Conservation (phyloP, 768 basidiomycete genomes). For the Pulveroboletus sp. region DNA sequence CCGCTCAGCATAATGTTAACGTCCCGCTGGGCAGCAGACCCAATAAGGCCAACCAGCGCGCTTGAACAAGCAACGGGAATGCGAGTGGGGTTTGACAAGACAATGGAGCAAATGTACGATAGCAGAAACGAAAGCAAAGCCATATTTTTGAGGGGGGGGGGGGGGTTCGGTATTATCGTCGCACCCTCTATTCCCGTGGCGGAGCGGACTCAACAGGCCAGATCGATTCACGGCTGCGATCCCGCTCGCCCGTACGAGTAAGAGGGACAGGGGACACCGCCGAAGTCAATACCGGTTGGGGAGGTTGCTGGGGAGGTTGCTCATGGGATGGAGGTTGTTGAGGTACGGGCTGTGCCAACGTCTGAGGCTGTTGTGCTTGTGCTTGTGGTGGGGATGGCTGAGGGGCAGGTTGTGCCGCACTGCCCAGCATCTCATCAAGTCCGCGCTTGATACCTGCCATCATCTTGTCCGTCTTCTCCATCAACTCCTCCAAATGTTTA, state of each 20-base stretch:
- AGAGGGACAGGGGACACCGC: constrained; percentile 18
- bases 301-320: constrained; percentile 22
- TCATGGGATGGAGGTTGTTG: constrained; percentile 27
- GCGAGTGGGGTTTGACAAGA: constrained; percentile 26
- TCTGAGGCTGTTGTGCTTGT: constrained; percentile 26
- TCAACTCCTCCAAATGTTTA: constrained; percentile 65
- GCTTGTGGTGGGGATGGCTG: constrained; percentile 18
- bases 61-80: constrained; percentile 5
- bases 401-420: constrained; percentile 22
- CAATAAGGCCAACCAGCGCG: constrained; percentile 11
- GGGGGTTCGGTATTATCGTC: constrained; percentile 11
- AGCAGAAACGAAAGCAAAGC: constrained; percentile 30
- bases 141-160: constrained; percentile 18
- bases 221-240: constrained; percentile 26
- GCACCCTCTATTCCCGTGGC: constrained; percentile 24
- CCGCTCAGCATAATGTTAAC: constrained; percentile 25
- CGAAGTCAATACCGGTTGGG: constrained; percentile 14
- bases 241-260: constrained; percentile 25
- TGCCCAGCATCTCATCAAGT: constrained; percentile 66
- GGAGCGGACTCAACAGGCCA: constrained; percentile 30
- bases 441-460: constrained; percentile 69
- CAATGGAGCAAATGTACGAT: constrained; percentile 15
- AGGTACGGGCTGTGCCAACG: constrained; percentile 22
- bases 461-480: constrained; percentile 69
- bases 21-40: constrained; percentile 21